Conservation (phyloP, 2,329 filamentous ascomycete species). For the Botrytis elliptica region DNA sequence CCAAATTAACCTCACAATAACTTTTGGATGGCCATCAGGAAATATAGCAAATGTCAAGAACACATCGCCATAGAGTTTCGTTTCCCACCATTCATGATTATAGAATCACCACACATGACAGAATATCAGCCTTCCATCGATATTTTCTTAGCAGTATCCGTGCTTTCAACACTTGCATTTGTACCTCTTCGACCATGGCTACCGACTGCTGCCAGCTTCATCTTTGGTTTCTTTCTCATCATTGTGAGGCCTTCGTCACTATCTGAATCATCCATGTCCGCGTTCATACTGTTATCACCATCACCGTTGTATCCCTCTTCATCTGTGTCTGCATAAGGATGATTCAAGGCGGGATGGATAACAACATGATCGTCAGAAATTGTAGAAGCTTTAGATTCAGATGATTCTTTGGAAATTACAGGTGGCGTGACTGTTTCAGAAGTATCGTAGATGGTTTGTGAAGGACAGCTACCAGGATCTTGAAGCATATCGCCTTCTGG, state of each 20-base stretch:
- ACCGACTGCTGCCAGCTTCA: background rate
- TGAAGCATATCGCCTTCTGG: slow-evolving; percentile 59
- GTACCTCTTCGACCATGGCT: slow-evolving; percentile 51
- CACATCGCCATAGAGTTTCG: background rate
- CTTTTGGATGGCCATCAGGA: background rate
- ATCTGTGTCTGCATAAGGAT: slow-evolving; percentile 30
- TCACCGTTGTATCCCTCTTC: slow-evolving; percentile 37
- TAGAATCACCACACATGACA: background rate
- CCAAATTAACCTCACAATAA: background rate
- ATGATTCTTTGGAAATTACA: slow-evolving; percentile 30
- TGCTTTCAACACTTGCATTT: slow-evolving; percentile 60
- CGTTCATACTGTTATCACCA: slow-evolving; percentile 28
- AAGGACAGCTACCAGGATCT: slow-evolving; percentile 51
- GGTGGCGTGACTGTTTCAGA: slow-evolving; percentile 37
- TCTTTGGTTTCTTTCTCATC: slow-evolving; percentile 42
- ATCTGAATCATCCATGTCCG: slow-evolving; percentile 37
- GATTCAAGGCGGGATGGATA: slow-evolving; percentile 6
- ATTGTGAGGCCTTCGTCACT: slow-evolving; percentile 40
- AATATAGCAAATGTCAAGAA: background rate
- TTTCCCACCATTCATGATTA: background rate
- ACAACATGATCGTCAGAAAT: slow-evolving; percentile 16
- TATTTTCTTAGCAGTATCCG: slow-evolving; percentile 61
- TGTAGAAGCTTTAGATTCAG: slow-evolving; percentile 23
- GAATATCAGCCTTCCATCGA: slow-evolving; percentile 31
- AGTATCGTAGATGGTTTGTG: slow-evolving; percentile 29